These are phyloP conservation scores for Populus hybrid DNA, from an alignment of 441 rosid genomes.

Conservation along the genomic window DNA sequence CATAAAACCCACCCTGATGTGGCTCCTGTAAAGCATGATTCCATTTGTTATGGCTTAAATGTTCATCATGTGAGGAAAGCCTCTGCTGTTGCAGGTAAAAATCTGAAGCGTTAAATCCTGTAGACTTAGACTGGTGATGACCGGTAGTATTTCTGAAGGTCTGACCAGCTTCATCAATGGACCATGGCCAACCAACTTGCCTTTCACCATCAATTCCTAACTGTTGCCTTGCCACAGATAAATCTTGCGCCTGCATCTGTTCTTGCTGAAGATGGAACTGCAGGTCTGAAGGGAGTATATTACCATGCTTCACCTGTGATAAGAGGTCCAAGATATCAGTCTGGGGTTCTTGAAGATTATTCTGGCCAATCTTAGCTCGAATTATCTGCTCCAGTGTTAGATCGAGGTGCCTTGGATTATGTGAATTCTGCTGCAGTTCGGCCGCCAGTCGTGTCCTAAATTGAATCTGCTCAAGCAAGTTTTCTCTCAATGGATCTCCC, in stretches of 20 bases:
- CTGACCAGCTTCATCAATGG: constrained; percentile 35
- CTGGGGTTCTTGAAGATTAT: background rate
- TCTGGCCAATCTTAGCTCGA: background rate
- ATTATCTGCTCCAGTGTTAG: constrained; percentile 25
- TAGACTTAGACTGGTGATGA: constrained; percentile 30
- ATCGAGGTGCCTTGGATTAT: constrained; percentile 20
- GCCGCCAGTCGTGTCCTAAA: constrained; percentile 8
- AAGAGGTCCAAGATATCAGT: constrained; percentile 19
- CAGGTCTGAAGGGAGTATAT: constrained; percentile 29
- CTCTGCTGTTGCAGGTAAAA: constrained; percentile 36
- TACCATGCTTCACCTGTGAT: constrained; percentile 18
- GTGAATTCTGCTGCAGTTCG: constrained; percentile 24
- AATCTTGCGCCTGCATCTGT: constrained; percentile 38
- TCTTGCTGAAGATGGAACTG: constrained; percentile 35
- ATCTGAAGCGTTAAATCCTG: constrained; percentile 34
- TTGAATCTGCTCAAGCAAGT: constrained; percentile 25
- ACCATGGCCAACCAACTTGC: constrained; percentile 27
- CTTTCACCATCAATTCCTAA: constrained; percentile 35
- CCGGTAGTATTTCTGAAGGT: constrained; percentile 30
- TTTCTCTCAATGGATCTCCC: constrained; percentile 23
- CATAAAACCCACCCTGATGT: constrained; percentile 28
- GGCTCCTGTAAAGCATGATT: constrained; percentile 37
- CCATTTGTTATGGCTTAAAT: constrained; percentile 25
- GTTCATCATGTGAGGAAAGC: constrained; percentile 28
- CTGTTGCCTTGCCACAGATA: constrained; percentile 37